Evolutionary conservation across 495 filamentous ascomycete species (phyloP), one percentile per base, ranked within the genome.

Genomic region (Penicillium manginii): DNA sequence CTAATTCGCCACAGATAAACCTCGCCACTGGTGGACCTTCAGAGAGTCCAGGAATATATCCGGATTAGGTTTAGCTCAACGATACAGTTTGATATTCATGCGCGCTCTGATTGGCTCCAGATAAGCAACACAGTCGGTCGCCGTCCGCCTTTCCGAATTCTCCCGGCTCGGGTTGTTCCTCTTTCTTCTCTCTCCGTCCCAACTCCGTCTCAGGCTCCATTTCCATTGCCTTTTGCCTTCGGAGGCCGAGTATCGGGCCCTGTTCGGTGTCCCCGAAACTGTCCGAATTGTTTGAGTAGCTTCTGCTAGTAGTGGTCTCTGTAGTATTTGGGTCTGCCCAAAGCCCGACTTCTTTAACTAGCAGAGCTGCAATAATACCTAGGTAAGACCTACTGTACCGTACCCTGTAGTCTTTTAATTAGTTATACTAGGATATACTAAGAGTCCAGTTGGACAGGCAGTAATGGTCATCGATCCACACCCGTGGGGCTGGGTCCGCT

Each of bases 1-100:
- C 32, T 61, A 42, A 61, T 64, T 61, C 54, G 58, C 9, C 43
- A 40, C 57, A 64, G 51, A 60, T 55, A 61, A 56, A 60, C 37
- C 45, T 52, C 39, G 47, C 51, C 51, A 61, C 39, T 29, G 15
- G 45, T 47, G 45, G 45, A n/a, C n/a, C n/a, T n/a, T n/a, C n/a
- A n/a, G n/a, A n/a, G n/a, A 26, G 9, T 21, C 19, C 19, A 9
- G 1, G 26, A n/a, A 21, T 0, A 22, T 47, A 4, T 0, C 45
- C 45, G 45, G 8, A 47, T 14, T 9, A 9, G 45, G 45, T 1
- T 26, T 47, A 47, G 22, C 10, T 6, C 21, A 22, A 14, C 9
- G 45, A 47, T 47, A 47, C 45, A 47, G 11, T 47, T 47, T 47
- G 45, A 47, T 47, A 47, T 47, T 47, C 45, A 14, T 4, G 10